Evolutionary conservation across 2,329 filamentous ascomycete species (phyloP), one percentile per base, ranked within the genome.

Genomic region (Harringtonia lauricola): DNA sequence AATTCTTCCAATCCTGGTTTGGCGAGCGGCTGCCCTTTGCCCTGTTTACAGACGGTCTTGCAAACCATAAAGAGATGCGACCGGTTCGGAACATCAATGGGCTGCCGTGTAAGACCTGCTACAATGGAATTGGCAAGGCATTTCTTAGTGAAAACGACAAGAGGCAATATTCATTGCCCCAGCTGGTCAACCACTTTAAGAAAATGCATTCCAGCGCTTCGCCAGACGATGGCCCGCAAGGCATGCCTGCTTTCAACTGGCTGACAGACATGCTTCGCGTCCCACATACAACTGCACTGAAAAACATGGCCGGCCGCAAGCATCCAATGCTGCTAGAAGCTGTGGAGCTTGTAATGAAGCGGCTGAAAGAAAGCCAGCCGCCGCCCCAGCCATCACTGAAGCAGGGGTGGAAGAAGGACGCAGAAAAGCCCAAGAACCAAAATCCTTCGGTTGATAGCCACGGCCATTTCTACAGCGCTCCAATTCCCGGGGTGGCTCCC

Each of bases 121-220:
- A 57, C 52, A 55, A 60, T 44, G 55, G 50, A 47, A 62, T 60
- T n/a, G 57, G 49, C 6, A 26, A 26, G 10, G 24, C 6, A 26
- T 22, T 51, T 54, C 29, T 57, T 56, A 21, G 44, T 8, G 42
- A 51, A 31, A 48, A 56, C 30, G 50, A 59, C 43, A 63, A 64
- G 34, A 60, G 59, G 38, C 65, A 59, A 39, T 59, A 67, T 10
- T 72, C 72, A n/a, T 62, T 83, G 15, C 68, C 76, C 24, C 70
- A 73, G 42, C 70, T 85, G 44, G 71, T 74, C 48, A 73, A 70
- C 44, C 72, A 80, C 50, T 77, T 79, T 45, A 71, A 77, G 33
- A 54, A 54, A 39, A 57, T 55, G 18, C 70, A 72, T 49, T 7
- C 10, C 10, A 26, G 10, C 24, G 43, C 63, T 18, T 55, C 62